Base-by-base conservation (phyloP, 768 basidiomycete genomes). In the Neoboletus subvelutipes region DNA sequence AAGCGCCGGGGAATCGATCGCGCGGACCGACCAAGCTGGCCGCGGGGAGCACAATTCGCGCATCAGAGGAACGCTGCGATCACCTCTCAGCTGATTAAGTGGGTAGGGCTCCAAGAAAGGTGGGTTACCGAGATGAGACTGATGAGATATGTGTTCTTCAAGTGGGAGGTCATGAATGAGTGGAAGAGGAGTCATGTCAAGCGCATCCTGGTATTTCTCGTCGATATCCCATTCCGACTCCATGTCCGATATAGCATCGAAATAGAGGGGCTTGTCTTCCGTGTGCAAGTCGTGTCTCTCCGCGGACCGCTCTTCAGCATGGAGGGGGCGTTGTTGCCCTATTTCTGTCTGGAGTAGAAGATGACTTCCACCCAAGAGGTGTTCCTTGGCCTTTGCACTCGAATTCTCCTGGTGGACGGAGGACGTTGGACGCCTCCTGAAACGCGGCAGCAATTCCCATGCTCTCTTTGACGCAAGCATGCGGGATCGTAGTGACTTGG, bases 11-110 rank as follows among this genome's bases (percentile, higher is more conserved):
- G 64, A 60, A 45, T 63, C 58, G 4, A 59, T 60, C n/a, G 70
- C 69, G 24, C 70, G 70, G 37, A 66, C 50, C 1, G 70, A 71
- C 71, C 70, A 73, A 29, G 64, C 50, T n/a, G 67, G 70, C 28
- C 71, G 63, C n/a, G 59, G 28, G 47, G 58, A 31, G 18, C 51
- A 54, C 18, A 50, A 33, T 40, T 63, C 67, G 42, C 43, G 62
- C 54, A 65, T 61, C 55, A 57, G 24, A 29, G 43, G 45, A 20
- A 40, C 31, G 42, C 53, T 58, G 31, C 41, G 57, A 45, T 71
- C 57, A 24, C 20, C 15, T 28, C 45, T 53, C 10, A 24, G 53
- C n/a, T 48, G 60, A 53, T 63, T 57, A 45, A 48, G 45, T 55
- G 55, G 40, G 42, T 26, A 15, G 26, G 37, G 47, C 39, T 10